Percentiles rank a stretch among this genome's conserved stretches.
phyloP scores from a whole-genome alignment of 2,329 filamentous ascomycete genomes.

The Sporothrix pallida region DNA sequence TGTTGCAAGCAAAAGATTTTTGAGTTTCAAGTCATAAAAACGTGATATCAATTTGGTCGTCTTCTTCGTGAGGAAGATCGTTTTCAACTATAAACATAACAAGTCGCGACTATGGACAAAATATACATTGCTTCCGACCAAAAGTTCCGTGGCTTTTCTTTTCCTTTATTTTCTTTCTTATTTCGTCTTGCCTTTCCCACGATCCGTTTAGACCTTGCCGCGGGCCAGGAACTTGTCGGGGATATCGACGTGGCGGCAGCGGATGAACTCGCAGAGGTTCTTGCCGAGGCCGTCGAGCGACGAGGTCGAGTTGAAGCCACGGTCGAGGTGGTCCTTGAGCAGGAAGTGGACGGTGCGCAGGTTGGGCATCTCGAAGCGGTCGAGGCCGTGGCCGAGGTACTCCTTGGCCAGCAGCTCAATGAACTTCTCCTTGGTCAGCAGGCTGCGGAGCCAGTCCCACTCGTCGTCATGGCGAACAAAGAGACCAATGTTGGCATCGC shows the following conservation, averaged over 20 bases:
- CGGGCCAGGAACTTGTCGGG: slow-evolving; percentile 49
- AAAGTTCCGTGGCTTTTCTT: background rate
- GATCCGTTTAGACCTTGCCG: slow-evolving; percentile 30
- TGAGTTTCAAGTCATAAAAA: background rate
- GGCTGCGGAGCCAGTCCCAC: slow-evolving; percentile 52
- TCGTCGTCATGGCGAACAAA: slow-evolving; percentile 53
- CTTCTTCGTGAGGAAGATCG: background rate
- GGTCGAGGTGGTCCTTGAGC: slow-evolving; percentile 45
- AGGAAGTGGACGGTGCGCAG: slow-evolving; percentile 42
- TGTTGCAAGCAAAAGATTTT: background rate
- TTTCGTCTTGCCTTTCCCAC: background rate
- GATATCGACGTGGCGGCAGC: slow-evolving; percentile 52
- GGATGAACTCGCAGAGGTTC: slow-evolving; percentile 38
- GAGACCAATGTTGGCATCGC: slow-evolving; percentile 53
- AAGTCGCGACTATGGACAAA: background rate
- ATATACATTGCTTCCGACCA: slow-evolving; percentile 13
- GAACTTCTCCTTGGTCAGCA: slow-evolving; percentile 50
- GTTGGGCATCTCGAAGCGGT: slow-evolving; percentile 54
- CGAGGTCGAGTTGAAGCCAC: slow-evolving; percentile 36
- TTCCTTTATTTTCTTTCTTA: background rate
- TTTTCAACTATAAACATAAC: slow-evolving; percentile 2
- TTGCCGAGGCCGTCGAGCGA: slow-evolving; percentile 34
- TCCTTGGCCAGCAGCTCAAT: slow-evolving; percentile 48
- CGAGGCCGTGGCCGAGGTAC: slow-evolving; percentile 48
- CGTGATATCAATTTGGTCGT: slow-evolving; percentile 6